Evolutionary conservation across 805 yeast species (phyloP).

Genomic region (Jamesozyma gamospora): DNA sequence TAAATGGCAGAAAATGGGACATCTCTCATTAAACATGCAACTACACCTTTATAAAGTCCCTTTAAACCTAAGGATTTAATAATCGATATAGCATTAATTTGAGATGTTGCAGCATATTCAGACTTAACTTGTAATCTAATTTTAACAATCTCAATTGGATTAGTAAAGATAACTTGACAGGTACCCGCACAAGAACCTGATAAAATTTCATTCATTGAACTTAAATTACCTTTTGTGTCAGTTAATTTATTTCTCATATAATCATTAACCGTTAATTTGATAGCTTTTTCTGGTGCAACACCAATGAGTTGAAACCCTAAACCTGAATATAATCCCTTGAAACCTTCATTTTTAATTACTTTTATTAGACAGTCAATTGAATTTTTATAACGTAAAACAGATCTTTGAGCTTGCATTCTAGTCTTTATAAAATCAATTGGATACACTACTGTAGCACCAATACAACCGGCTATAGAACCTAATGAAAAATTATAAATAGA

Average conservation of each 20-base stretch:
- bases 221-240: slow-evolving; percentile 37
- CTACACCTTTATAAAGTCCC: slow-evolving; percentile 86
- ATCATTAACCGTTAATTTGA: slow-evolving; percentile 90
- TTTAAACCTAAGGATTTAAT: slow-evolving; percentile 68
- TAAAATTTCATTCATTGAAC: slow-evolving; percentile 54
- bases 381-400: slow-evolving; percentile 58
- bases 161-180: slow-evolving; percentile 91
- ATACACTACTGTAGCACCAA: slow-evolving; percentile 96
- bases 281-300: slow-evolving; percentile 97
- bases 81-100: slow-evolving; percentile 43
- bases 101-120: slow-evolving; percentile 36
- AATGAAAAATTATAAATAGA: slow-evolving; percentile 78
- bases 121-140: slow-evolving; percentile 93
- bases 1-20: slow-evolving; percentile 95
- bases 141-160: slow-evolving; percentile 92
- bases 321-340: slow-evolving; percentile 83
- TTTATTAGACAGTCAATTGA: slow-evolving; percentile 80
- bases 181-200: slow-evolving; percentile 96
- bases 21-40: slow-evolving; percentile 87
- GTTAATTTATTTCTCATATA: slow-evolving; percentile 66
- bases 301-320: slow-evolving; percentile 90
- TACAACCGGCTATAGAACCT: slow-evolving; percentile 94
- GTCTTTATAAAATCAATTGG: slow-evolving; percentile 96
- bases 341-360: slow-evolving; percentile 67
- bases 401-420: slow-evolving; percentile 92